Evolutionary conservation across 345 rosid species (phyloP).

Genomic region (Gossypium arboreum): DNA sequence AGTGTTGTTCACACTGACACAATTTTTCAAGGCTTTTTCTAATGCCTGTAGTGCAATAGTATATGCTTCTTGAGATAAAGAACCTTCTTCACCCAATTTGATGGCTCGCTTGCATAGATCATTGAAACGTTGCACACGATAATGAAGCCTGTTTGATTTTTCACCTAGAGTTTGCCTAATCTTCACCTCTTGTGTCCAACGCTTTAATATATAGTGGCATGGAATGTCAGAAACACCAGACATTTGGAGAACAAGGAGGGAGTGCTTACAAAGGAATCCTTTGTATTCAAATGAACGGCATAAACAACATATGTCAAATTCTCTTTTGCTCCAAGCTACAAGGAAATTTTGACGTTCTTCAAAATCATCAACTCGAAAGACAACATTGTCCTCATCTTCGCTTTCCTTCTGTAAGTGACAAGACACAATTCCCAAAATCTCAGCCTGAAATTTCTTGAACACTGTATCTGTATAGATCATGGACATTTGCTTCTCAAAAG

Average conservation of each 20-base stretch:
- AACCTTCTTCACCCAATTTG: conserved; percentile 25
- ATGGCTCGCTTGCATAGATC: conserved; percentile 43
- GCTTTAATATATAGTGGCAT: conserved; percentile 16
- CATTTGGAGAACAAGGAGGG: conserved; percentile 25
- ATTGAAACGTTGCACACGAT: conserved; percentile 35
- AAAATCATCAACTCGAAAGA: conserved; percentile 15
- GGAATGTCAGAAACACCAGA: conserved; percentile 20
- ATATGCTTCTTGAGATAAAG: conserved; percentile 15
- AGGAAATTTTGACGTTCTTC: conserved; percentile 17
- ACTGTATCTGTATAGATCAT: conserved; percentile 16
- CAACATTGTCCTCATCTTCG: conserved; percentile 13
- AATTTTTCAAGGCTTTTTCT: conserved; percentile 20
- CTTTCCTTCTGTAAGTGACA: conserved; percentile 22
- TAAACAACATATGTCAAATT: conserved; percentile 12
- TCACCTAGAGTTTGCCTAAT: conserved; percentile 13
- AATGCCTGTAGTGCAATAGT: conserved; percentile 8
- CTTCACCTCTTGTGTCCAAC: conserved; percentile 22
- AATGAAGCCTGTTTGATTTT: conserved; percentile 11
- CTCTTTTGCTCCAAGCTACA: conserved; percentile 19
- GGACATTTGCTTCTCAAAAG: conserved; percentile 23
- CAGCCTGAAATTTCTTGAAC: conserved; percentile 23
- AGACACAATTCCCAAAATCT: conserved; percentile 19
- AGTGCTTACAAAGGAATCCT: conserved; percentile 24
- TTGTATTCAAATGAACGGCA: conserved; percentile 22
- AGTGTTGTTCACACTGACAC: conserved; percentile 17